Evolutionary conservation across 495 filamentous ascomycete genomes (phyloP), one percentile per base, ranked within the genome.

Genomic region (Podospora anserina): DNA sequence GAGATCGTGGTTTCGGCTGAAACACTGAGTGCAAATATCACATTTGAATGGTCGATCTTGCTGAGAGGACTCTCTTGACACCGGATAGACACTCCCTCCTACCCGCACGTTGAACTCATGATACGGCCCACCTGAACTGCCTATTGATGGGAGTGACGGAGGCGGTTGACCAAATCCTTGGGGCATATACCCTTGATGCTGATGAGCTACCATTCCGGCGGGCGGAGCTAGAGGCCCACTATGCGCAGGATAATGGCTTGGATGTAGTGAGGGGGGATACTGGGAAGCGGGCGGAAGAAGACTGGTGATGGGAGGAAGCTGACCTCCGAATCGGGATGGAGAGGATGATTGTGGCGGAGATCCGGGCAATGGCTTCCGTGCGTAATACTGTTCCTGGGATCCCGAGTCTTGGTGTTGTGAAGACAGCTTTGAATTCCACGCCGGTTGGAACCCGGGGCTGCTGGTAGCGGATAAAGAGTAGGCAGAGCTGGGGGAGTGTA

Each of bases 1-100:
- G 65, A 99, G 81, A 75, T 99, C 95, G 75, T 99, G 95, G 69
- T 99, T 99, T 11, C 94, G 87, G 76, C 96, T 97, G 84, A 99
- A 99, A 66, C 90, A 91, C 75, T 96, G 92, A 1, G 92, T 89
- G 75, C 95, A 99, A 73, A 90, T 83, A 73, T 97, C 93, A 77
- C 94, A 99, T 73, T 94, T 94, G 82, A 95, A 97, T 0, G 95
- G 95, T 11, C 94, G 87, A 72, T 99, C 94, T 27, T 82, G 82
- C 64, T 66, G 64, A 56, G 67, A 65, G 11, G 70, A 65, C 34
- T 71, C 69, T 7, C 72, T 64, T 18, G 28, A 56, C 7, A 65
- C 58, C 13, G 66, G 15, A 27, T 74, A 71, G 15, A 64, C 28
- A 23, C 61, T 32, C n/a, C 34, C 34, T 5, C 39, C 39, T 49